A percentile compares a stretch with the other conserved stretches of the same genome.
Conservation (phyloP, 768 basidiomycete species). For the Crassisporium funariophilum region DNA sequence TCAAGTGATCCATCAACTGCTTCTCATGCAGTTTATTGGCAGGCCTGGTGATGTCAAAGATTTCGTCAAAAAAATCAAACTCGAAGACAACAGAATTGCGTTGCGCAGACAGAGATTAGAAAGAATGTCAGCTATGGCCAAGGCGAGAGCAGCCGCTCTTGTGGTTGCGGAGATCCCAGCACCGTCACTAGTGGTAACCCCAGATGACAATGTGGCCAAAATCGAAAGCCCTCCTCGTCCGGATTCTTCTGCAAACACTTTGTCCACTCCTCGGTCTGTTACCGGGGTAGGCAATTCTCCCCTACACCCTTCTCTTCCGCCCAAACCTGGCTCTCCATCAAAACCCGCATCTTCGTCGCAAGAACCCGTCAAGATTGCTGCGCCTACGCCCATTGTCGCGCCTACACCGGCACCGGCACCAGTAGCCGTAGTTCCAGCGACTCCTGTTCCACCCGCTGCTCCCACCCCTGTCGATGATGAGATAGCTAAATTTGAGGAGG, state of each 20-base stretch:
- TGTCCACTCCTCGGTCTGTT: slow-evolving; percentile 32
- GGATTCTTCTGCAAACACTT: slow-evolving; percentile 11
- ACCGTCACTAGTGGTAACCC: slow-evolving; percentile 14
- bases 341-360: slow-evolving; percentile 29
- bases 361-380: slow-evolving; percentile 20
- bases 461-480: slow-evolving; percentile 33
- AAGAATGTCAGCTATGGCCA: slow-evolving; percentile 30
- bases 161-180: slow-evolving; percentile 15
- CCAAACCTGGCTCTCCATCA: slow-evolving; percentile 58
- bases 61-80: slow-evolving; percentile 70
- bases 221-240: slow-evolving; percentile 6
- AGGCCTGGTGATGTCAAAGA: slow-evolving; percentile 77
- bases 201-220: slow-evolving; percentile 13
- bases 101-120: slow-evolving; percentile 46
- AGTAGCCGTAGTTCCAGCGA: slow-evolving; percentile 30
- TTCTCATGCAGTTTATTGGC: slow-evolving; percentile 4
- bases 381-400: slow-evolving; percentile 24
- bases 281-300: slow-evolving; percentile 38
- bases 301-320: slow-evolving; percentile 71
- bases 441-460: slow-evolving; percentile 28
- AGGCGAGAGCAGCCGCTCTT: slow-evolving; percentile 28
- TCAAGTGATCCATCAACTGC: slow-evolving; percentile 5
- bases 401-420: slow-evolving; percentile 23
- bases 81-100: slow-evolving; percentile 64
- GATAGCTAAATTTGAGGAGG: slow-evolving; percentile 65